These are phyloP conservation scores for Apium graveolens DNA, from an alignment of 129 eudicot species.

Conservation along the genomic window DNA sequence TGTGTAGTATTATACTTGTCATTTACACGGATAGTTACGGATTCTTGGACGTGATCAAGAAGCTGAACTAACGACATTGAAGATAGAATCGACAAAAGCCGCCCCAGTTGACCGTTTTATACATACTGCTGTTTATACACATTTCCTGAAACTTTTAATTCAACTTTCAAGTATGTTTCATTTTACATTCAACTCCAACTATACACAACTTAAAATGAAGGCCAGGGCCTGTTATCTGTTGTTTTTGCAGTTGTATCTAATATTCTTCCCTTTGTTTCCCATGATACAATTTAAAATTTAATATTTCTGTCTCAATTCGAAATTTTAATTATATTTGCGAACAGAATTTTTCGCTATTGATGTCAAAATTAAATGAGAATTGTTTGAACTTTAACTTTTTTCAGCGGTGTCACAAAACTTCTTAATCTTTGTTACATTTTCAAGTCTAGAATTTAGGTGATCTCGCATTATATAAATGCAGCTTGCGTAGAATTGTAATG, in stretches of 20 bases:
- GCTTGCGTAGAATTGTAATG: not conserved
- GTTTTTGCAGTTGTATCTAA: not conserved
- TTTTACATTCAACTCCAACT: not conserved
- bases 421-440: not conserved
- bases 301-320: not conserved
- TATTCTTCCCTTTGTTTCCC: not conserved
- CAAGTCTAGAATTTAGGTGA: no score
- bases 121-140: not conserved
- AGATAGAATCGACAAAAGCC: not conserved
- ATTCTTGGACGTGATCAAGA: not conserved
- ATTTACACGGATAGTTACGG: not conserved
- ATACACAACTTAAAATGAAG: not conserved
- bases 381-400: not conserved
- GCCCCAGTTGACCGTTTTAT: slow-evolving; percentile 1
- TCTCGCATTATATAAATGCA: not conserved
- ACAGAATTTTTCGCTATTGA: no score
- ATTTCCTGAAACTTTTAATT: not conserved
- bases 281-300: not conserved
- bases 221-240: not conserved
- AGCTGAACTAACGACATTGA: not conserved
- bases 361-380: no score
- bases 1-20: slow-evolving; percentile 7
- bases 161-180: not conserved
- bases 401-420: not conserved
- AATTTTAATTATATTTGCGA: not conserved